Base-by-base conservation (phyloP, 768 basidiomycete species). In the Hypsizygus marmoreus region DNA sequence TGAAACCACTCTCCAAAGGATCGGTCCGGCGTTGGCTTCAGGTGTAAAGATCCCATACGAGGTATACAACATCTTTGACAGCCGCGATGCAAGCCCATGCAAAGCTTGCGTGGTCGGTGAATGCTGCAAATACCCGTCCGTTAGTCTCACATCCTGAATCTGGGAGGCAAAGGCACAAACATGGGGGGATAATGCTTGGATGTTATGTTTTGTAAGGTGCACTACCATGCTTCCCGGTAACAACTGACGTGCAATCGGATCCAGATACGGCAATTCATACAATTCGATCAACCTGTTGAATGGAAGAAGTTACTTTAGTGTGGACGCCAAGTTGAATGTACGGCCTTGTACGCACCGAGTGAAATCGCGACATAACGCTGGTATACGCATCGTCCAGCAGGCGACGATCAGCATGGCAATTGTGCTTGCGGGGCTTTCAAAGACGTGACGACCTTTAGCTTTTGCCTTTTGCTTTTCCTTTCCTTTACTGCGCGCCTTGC, bases 201-300 rank as follows among this genome's bases (percentile, higher is more conserved):
- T 67, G 34, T 74, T 80, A 49, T 88, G 79, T 64, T 84, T 86
- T 23, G 85, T 86, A 40, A 95, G 79, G 67, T 92, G 91, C 30
- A 64, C 57, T 2, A 72, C 72, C 76, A 95, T 79, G 13, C 67
- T 70, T 24, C 47, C 50, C 1, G 91, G 88, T 6, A 95, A 66
- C 25, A 80, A 58, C 24, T 79, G 77, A 24, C 58, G 58, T 45
- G 40, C 41, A 16, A 81, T 64, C 24, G 81, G 76, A 53, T 92
- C 87, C 31, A 97, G 72, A 67, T 93, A 95, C 1, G 91, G 92
- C 30, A 97, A 72, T 26, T 82, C 72, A 58, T 88, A 84, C 24
- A 69, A 68, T 60, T 93, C 88, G 33, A 94, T 84, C 45, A 84
- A 62, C 41, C 92, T 95, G 45, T 45, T 45, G 50, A 22, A 40